phyloP scores from a whole-genome alignment of 306 rosid species.

The Sechiopsis laciniata region DNA sequence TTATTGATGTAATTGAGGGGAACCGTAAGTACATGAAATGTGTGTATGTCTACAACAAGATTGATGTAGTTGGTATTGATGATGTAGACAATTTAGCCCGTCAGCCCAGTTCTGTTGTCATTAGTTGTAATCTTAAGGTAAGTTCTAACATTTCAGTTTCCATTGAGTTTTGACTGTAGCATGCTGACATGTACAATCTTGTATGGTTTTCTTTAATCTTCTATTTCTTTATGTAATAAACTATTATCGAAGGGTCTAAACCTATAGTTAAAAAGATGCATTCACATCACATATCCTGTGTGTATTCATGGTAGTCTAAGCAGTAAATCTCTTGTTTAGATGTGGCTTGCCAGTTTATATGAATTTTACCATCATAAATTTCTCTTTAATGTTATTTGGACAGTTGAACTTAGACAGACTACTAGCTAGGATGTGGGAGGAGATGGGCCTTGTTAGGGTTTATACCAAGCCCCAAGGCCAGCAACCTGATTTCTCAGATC shows the following conservation, averaged over 20 bases:
- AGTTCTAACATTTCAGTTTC: slow-evolving; percentile 27
- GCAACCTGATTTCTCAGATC: slow-evolving; percentile 92
- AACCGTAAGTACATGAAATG: slow-evolving; percentile 99
- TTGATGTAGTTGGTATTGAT: slow-evolving; percentile 92
- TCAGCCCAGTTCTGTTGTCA: slow-evolving; percentile 89
- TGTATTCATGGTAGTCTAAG: neutral
- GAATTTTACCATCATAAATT: slow-evolving; percentile 7
- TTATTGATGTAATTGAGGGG: slow-evolving; percentile 97
- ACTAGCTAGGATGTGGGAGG: slow-evolving; percentile 96
- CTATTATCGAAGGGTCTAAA: neutral
- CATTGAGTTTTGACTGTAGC: neutral
- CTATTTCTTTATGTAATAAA: slow-evolving; percentile 1
- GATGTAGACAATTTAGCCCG: slow-evolving; percentile 94
- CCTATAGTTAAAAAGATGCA: slow-evolving; percentile 12
- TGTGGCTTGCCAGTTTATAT: neutral
- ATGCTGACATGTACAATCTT: neutral
- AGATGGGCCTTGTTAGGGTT: slow-evolving; percentile 96
- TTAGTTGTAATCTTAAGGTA: slow-evolving; percentile 91
- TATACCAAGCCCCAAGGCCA: slow-evolving; percentile 99
- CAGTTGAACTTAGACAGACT: slow-evolving; percentile 97
- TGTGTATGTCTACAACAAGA: slow-evolving; percentile 94
- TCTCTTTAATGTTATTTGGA: slow-evolving; percentile 28
- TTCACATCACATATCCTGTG: neutral
- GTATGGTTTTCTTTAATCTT: neutral
- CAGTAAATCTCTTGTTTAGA: neutral